Percentiles rank a stretch among this genome's conserved stretches.
phyloP scores from a whole-genome alignment of 2,329 filamentous ascomycete genomes.

The Mycosphaerella sp. region DNA sequence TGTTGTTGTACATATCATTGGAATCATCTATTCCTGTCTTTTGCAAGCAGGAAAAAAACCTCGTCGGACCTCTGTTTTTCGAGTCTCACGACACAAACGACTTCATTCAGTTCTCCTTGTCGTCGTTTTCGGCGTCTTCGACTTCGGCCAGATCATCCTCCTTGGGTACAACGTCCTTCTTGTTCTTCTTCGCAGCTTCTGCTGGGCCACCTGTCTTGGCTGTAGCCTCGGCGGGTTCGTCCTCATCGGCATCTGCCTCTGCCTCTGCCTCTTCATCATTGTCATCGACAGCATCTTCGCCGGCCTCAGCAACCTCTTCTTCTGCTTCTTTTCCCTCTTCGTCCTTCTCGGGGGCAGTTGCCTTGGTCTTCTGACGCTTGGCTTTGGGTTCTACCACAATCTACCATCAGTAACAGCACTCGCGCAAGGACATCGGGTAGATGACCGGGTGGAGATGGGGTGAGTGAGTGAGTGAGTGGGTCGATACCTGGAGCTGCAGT shows the following conservation, averaged over 20 bases:
- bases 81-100: too few relatives aligned
- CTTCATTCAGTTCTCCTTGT: background rate
- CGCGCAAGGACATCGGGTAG: conserved; percentile 5
- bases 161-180: conserved; percentile 29
- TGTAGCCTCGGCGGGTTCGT: conserved; percentile 29
- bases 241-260: conserved; percentile 25
- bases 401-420: background rate
- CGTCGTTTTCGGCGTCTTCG: conserved; percentile 20
- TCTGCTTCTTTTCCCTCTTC: background rate
- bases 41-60: background rate
- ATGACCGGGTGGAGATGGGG: background rate
- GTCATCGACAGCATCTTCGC: conserved; percentile 12
- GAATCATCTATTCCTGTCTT: background rate
- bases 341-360: conserved; percentile 3
- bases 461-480: background rate
- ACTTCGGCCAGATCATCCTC: conserved; percentile 28
- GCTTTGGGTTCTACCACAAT: conserved; percentile 13
- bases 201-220: conserved; percentile 27
- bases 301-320: background rate
- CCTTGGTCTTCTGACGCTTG: conserved; percentile 23
- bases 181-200: conserved; percentile 27
- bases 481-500: conserved; percentile 13
- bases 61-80: background rate
- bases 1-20: background rate
- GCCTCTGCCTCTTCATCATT: conserved; percentile 20